Evolutionary conservation across 768 basidiomycete genomes (phyloP), one percentile per base, ranked within the genome.

Genomic region (Lentinula guzmanii): DNA sequence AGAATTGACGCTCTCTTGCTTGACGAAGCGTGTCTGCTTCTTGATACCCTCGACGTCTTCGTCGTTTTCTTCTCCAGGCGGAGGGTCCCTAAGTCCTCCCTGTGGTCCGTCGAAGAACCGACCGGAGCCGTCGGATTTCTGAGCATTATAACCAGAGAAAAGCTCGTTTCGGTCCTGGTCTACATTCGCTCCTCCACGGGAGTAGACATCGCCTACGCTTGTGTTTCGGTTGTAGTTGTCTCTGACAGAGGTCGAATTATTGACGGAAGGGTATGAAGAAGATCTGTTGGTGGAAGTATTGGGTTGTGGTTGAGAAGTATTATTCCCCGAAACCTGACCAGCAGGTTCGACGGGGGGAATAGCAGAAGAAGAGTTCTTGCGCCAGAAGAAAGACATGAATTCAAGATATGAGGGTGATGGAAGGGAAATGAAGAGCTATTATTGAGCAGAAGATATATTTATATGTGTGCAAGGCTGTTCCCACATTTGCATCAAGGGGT

Each of bases 31-130:
- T 62, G 91, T 94, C 74, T 95, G 89, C 68, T 92, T 86, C 76
- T 97, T 98, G 75, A 99, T 98, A 28, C 89, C 93, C 75, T 99
- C 96, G 5, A 95, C 78, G 64, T 95, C 95, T 62, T 94, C 92
- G 1, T 93, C 91, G 56, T 84, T 86, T 70, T 90, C 89, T 70
- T 89, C 85, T 45, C 87, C 89, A 15, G 83, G 79, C 53, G 78
- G 65, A 39, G 83, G 82, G 37, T 81, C 79, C 34, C 67, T 71
- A 37, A 58, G 16, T 13, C 76, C 77, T 34, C 75, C 62, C 21
- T 65, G 69, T 7, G 86, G 85, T 0, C 85, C 87, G 67, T 91
- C 88, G 62, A 86, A 82, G 75, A 89, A 91, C 51, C 89, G 78
- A 21, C 85, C 84, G 28, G 86, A 83, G 31, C 83, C 82, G 51